Base-by-base conservation (phyloP, 352 stramenopile species). In the Stramenopiles sp. region DNA sequence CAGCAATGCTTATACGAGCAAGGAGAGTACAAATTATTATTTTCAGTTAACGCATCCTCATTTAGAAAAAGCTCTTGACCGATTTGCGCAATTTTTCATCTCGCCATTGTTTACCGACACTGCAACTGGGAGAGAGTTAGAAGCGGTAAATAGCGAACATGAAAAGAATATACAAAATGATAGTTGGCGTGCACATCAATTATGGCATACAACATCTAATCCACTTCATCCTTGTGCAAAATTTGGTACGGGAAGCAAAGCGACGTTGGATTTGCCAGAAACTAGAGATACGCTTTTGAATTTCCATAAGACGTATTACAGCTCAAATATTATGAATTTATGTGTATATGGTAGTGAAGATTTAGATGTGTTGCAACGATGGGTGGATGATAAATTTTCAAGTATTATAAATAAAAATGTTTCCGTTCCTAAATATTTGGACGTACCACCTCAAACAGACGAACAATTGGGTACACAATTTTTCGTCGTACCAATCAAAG, bases 1-100 rank as follows among this genome's bases (percentile, higher is more conserved):
- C 29, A 95, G 88, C 81, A 98, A 98, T 86, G 95, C 95, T 31
- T 98, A 94, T 78, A 98, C 95, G 74, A 95, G 92, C 79, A 88
- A 87, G 80, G 94, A 97, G 84, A 88, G 96, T 84, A 98, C 95
- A 7, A 95, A 96, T 79, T 98, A 96, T 83, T 97, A 97, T 86
- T 98, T 98, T 84, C 91, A 97, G 80, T 88, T 98, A 76, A 85
- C 91, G 31, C 89, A 86, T 7, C 83, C 86, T 73, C 86, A 87
- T 73, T 82, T 97, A 1, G 63, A 85, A 7, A 92, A 90, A 30
- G 92, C 90, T 31, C 82, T 98, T 23, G 94, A 98, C 84, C 89
- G 94, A 30, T 97, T 98, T 79, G 87, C 94, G 33, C 92, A 98
- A 87, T 99, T 99, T 81, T 98, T 98, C 84, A 92, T 97, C 33